A percentile compares a stretch with the other conserved stretches of the same genome.
Evolutionary conservation across 2,329 filamentous ascomycete genomes (phyloP).

Genomic region (Colletotrichum sp.): DNA sequence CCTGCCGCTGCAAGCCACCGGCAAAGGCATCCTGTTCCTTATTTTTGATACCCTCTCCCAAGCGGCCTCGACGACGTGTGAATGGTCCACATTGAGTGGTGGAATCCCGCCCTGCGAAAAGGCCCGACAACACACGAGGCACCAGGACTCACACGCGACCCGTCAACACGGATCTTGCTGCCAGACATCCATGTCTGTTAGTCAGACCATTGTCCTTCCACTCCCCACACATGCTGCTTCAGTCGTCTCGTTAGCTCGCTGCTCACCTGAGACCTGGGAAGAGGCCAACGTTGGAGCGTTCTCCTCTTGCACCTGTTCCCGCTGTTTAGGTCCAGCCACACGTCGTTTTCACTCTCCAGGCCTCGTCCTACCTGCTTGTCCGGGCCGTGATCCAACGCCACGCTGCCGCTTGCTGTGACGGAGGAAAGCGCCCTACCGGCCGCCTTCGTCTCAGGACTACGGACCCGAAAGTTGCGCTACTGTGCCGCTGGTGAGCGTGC

Average conservation of each 20-base stretch:
- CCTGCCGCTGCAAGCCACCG: not conserved
- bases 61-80: not conserved
- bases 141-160: conserved; percentile 1
- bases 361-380: not conserved
- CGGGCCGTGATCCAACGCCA: conserved; percentile 17
- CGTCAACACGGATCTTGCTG: not conserved
- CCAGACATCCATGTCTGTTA: not conserved
- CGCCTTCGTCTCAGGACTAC: not conserved
- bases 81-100: not conserved
- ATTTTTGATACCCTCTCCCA: not conserved
- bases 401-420: not conserved
- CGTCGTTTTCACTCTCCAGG: not conserved
- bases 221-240: not conserved
- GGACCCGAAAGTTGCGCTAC: not conserved
- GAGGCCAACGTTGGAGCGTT: not conserved
- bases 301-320: not conserved
- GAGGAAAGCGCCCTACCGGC: not conserved
- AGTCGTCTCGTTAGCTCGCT: not conserved
- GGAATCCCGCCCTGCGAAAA: not conserved
- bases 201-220: not conserved
- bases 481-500: not conserved
- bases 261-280: not conserved
- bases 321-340: not conserved
- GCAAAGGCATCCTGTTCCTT: not conserved
- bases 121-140: not conserved